Evolutionary conservation across 2,329 filamentous ascomycete species (phyloP), one percentile per base, ranked within the genome.

Genomic region (Chrysoporthe puriensis): DNA sequence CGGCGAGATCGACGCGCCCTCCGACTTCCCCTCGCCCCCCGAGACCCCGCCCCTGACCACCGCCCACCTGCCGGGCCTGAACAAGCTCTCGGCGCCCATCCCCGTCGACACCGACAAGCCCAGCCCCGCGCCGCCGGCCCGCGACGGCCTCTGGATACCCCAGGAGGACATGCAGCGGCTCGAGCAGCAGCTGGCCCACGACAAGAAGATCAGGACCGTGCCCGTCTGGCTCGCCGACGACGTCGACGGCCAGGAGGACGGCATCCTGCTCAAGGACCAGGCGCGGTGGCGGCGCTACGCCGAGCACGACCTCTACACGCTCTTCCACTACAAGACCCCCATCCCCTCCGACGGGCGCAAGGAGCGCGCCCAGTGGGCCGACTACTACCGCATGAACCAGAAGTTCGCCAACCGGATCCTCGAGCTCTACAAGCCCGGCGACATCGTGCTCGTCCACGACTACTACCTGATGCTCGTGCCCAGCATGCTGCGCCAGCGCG

Each of bases 271-370:
- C 71, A 92, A 90, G 73, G 92, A 97, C 73, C 94, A 97, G 81
- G 84, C 85, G 43, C 86, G 94, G 71, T 98, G 96, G 95, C 88
- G 94, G 71, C 87, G 91, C 52, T 98, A 96, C 78, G 93, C 94
- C 18, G 94, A 97, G 81, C 90, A 94, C 76, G 92, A 97, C 74
- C 84, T 98, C 40, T 97, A 97, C 81, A 94, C 93, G 1, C 86
- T 97, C 11, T 94, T 97, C 77, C 95, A 98, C 80, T 98, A 98
- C 84, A 97, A 97, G 81, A 93, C 96, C 76, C 92, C 97, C 76
- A 93, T 94, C 77, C 93, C 95, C 1, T 92, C 90, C 14, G 92
- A 97, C 77, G 94, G 94, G 46, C 89, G 91, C 72, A 88, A 89
- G 21, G 92, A 96, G 76, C 89, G 92, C 64, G 85, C 91, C 54